These are phyloP conservation scores for Ophiostoma ips DNA, from an alignment of 2,329 filamentous ascomycete species.

Conservation along the genomic window DNA sequence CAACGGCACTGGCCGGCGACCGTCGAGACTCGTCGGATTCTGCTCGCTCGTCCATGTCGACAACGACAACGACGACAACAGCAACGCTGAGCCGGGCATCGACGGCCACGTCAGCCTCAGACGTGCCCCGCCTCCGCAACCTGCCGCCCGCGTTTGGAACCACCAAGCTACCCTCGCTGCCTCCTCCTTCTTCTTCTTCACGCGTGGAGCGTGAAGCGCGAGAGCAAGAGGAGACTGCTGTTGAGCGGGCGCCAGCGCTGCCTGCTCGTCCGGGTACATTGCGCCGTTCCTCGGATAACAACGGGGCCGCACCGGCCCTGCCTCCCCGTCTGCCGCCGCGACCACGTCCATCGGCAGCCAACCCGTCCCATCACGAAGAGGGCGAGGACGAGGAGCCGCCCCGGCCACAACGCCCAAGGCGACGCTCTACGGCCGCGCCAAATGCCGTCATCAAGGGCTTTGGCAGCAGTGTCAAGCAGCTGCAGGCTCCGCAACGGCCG, in stretches of 20 bases:
- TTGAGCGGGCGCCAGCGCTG: not conserved
- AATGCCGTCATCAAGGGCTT: conserved; percentile 19
- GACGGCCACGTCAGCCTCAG: conserved; percentile 30
- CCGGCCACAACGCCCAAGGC: conserved; percentile 29
- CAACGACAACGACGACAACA: conserved; percentile 19
- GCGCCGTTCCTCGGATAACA: not conserved
- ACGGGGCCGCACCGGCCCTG: not conserved
- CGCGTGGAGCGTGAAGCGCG: conserved; percentile 37
- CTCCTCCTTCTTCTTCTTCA: no score
- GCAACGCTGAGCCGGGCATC: conserved; percentile 35
- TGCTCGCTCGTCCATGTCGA: conserved; percentile 39
- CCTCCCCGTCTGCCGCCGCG: conserved; percentile 19
- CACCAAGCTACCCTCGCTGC: conserved; percentile 42
- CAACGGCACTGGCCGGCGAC: conserved; percentile 12
- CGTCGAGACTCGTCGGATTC: conserved; percentile 45
- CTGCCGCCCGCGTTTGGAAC: conserved; percentile 43
- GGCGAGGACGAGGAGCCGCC: conserved; percentile 39
- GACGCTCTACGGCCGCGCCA: conserved; percentile 25
- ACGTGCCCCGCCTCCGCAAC: conserved; percentile 23
- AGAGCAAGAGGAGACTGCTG: not conserved
- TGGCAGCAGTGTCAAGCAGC: conserved; percentile 4
- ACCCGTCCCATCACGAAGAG: not conserved
- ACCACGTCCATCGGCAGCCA: conserved; percentile 24
- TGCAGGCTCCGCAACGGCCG: not conserved
- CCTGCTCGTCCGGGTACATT: conserved; percentile 5